Percentiles rank a stretch among this genome's conserved stretches.
Conservation (phyloP, 2,329 filamentous ascomycete genomes). For the Dothideomycetidae sp. region DNA sequence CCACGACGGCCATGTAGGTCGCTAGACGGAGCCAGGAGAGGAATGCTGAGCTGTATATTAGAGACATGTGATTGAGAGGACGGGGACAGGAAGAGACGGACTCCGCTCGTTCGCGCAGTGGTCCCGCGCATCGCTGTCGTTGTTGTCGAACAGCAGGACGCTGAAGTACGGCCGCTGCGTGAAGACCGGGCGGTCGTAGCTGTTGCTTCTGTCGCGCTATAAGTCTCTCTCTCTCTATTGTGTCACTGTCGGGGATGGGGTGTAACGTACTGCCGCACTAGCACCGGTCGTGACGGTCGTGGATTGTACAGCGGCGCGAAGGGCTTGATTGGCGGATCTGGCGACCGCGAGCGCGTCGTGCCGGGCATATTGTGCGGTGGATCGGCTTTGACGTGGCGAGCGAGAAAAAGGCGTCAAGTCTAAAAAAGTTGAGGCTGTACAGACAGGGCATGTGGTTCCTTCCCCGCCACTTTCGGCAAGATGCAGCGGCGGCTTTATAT, state of each 20-base stretch:
- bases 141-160: constrained; percentile 59
- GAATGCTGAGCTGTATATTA: constrained; percentile 47
- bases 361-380: no score
- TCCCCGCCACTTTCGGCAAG: no score
- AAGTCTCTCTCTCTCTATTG: no score
- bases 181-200: constrained; percentile 36
- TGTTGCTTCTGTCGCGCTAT: constrained; percentile 31
- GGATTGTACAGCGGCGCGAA: constrained; percentile 4
- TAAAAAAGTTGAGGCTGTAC: no score
- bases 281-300: constrained; percentile 2
- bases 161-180: constrained; percentile 49
- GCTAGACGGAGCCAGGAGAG: constrained; percentile 82
- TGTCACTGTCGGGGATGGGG: no score
- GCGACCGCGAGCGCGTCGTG: no score
- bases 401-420: no score
- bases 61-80: no score
- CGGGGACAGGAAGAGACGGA: constrained; percentile 25
- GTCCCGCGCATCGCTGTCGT: constrained; percentile 59
- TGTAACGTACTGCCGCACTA: constrained; percentile 2
- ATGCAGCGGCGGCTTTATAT: no score
- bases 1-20: constrained; percentile 81
- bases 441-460: no score
- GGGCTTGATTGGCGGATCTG: constrained; percentile 3
- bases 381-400: no score
- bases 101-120: constrained; percentile 68